Base-by-base conservation (phyloP, 1,139 yeast genomes). In the Protomyces arabidopsidicola region DNA sequence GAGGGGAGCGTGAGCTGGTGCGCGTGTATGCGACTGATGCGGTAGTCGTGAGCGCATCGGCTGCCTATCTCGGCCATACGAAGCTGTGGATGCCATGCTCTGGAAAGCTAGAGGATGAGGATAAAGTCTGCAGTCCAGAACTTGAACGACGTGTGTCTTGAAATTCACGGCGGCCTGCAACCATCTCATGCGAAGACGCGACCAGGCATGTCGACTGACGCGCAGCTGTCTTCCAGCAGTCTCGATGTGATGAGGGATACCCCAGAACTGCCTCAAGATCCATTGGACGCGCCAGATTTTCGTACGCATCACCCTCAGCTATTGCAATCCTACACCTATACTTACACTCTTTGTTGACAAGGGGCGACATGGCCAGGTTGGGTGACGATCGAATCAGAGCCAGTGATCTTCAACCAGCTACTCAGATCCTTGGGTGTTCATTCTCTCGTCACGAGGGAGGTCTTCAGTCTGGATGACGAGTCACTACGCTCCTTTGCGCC, bases 401-500 rank as follows among this genome's bases (percentile, higher is more conserved):
- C 60, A 14, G 61, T 55, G n/a, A 84, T 86, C 9, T 86, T 86
- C 73, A 82, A 88, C 1, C 86, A 85, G 68, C 77, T 86, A 27
- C 82, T 84, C 27, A 85, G 83, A 67, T 78, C 79, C 64, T 74
- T 86, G 50, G 83, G 83, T 14, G 84, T 84, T 20, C 70, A 79
- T 66, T 78, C 81, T 38, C 79, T 84, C n/a, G 86, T 85, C 71
- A 78, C 86, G 68, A 84, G 83, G 63, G 90, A 86, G 69, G 75
- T 85, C n/a, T 81, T 81, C 67, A 75, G 84, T 2, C 78, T 85
- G 22, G 88, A 85, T 67, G 65, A 77, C 0, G 82, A 78, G 4
- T 75, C 82, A 2, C 73, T 84, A 42, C 70, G 68, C 45, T 71
- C 73, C 3, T 67, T 78, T 8, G 55, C 35, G 61, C 86, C 86